Evolutionary conservation across 2,329 filamentous ascomycete genomes (phyloP), one percentile per base, ranked within the genome.

Genomic region (Golovinomyces cichoracearum): DNA sequence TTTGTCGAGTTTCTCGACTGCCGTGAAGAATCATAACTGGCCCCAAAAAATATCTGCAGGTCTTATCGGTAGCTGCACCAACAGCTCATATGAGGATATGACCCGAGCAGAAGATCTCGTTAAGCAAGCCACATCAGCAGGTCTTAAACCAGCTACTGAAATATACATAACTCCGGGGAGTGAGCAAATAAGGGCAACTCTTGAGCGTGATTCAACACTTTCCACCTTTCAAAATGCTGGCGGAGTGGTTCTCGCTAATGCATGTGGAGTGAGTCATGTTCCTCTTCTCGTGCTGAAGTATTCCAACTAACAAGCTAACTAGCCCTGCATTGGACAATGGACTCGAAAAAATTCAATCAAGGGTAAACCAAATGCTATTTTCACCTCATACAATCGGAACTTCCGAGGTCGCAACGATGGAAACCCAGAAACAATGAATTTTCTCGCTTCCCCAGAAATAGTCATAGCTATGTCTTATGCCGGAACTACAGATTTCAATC

Each of bases 61-160:
- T 47, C 72, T 98, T 49, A 98, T 98, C 61, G 90, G 90, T 52
- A 93, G 85, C 67, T 98, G 90, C 70, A 98, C 90, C 47, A 98
- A 98, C 72, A 93, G 83, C 63, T 95, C 90, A 1, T 98, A 95
- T 63, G 81, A 94, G 65, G 90, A 98, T 62, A 98, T 98, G 90
- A 92, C 86, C 31, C 80, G 88, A 52, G 83, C 86, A 13, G 88
- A 94, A 65, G 77, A 85, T 60, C 74, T 98, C 50, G 83, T 95
- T 50, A 86, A 88, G 64, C 86, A 94, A 63, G 90, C 90, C 9
- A 73, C 78, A 48, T 76, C 78, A 51, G 90, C 85, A n/a, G 90
- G 90, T 15, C 69, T 98, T 51, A 83, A 84, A 66, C 85, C 90
- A 35, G 83, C 80, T 58, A 76, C 83, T 2, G 81, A 86, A 60